Base-by-base conservation (phyloP, 1,284 basidiomycete species). In the Leccinum pachyderme region DNA sequence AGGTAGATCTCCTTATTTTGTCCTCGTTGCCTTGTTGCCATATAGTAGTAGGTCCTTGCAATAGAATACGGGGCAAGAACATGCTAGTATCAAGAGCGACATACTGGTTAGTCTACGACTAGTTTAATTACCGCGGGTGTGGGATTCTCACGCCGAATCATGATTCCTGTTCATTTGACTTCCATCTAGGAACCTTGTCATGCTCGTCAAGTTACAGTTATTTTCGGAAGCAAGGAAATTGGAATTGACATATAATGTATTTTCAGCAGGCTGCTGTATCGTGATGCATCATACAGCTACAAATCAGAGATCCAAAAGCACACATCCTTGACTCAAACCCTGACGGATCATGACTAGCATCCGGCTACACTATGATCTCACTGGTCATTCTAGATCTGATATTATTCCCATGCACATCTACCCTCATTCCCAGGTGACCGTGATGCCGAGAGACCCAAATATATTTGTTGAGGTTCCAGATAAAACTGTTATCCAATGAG, bases 131-230 rank as follows among this genome's bases (percentile, higher is more conserved):
- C 8, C 28, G 5, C 8, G 7, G 28, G 28, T 29, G 33, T 35
- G 33, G 15, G 72, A 41, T 41, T 24, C 39, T 41, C 22, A 22
- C 22, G 6, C 22, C 11, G 2, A 41, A 7, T 24, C 6, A 41
- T 4, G 15, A 18, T 7, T 41, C 22, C 2, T 3, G 15, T 35
- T 35, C 6, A 24, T 24, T 41, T 41, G 39, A 12, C 39, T 24
- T 22, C 11, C 12, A 24, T 41, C 39, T 41, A 41, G 22, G 22
- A 41, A 41, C 39, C 12, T 24, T 41, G 39, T 13, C 12, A 22
- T 22, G 18, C 22, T 41, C 37, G n/a, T 35, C 8, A 18, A 39
- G 37, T 18, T 24, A 41, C 12, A 24, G n/a, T 41, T 41, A 41
- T 41, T 41, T 18, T 41, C 22, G 39, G 39, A 41, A 41, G 22